Conservation (phyloP, 495 filamentous ascomycete genomes). For the Penicillium pancosmium region DNA sequence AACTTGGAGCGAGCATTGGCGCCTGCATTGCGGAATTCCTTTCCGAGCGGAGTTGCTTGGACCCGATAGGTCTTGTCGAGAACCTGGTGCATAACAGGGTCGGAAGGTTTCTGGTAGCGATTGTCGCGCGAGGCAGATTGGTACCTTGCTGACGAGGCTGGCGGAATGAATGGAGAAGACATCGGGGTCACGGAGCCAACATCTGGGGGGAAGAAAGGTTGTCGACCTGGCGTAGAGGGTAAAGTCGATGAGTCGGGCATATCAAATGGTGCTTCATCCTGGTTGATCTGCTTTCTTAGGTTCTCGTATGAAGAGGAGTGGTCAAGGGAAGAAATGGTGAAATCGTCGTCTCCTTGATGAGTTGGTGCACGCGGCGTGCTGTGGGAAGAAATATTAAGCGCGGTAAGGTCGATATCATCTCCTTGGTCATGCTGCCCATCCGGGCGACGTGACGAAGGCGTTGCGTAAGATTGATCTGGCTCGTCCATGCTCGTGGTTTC, state of each 20-base stretch:
- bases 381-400: conserved; percentile 57
- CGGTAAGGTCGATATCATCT: conserved; percentile 53
- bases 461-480: conserved; percentile 36
- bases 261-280: conserved; percentile 35
- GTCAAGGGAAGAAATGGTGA: conserved; percentile 61
- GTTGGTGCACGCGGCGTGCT: conserved; percentile 55
- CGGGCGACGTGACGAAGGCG: conserved; percentile 34
- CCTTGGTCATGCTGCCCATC: conserved; percentile 38
- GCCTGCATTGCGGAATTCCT: conserved; percentile 30
- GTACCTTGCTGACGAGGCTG: conserved; percentile 39
- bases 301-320: conserved; percentile 42
- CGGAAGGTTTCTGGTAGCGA: conserved; percentile 47
- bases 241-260: conserved; percentile 46
- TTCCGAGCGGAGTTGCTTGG: conserved; percentile 82
- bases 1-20: conserved; percentile 39
- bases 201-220: conserved; percentile 28
- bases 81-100: conserved; percentile 83
- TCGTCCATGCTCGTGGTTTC: conserved; percentile 34
- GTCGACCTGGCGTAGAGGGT: conserved; percentile 44
- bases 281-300: conserved; percentile 32
- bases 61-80: conserved; percentile 93
- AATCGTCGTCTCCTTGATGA: conserved; percentile 53
- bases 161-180: conserved; percentile 56
- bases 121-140: conserved; percentile 36
- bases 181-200: conserved; percentile 39